Conservation (phyloP, 176 grass and related monocot species). For the Zoysia japonica region DNA sequence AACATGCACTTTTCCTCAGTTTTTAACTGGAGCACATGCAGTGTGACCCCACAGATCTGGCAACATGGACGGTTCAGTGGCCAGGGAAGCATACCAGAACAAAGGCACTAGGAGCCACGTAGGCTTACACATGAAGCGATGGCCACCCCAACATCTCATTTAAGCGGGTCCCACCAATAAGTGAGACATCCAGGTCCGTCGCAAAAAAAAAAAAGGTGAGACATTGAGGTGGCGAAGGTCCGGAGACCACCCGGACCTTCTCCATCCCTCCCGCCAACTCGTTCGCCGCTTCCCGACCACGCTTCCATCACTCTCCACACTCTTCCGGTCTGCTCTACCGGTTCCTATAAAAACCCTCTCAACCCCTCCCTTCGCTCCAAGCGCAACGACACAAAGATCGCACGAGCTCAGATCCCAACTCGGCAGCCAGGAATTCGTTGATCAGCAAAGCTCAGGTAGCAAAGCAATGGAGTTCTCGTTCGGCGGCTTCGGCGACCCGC, state of each 20-base stretch:
- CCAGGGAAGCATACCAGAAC: too few species aligned
- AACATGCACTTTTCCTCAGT: too few species aligned
- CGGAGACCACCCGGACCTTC: conserved; percentile 41
- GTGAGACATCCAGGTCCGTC: too few species aligned
- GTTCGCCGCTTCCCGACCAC: not conserved
- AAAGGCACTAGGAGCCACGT: too few species aligned
- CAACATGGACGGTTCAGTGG: too few species aligned
- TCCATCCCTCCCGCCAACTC: conserved; percentile 12
- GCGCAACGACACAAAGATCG: not conserved
- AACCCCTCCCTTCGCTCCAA: not conserved
- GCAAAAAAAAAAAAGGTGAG: not conserved
- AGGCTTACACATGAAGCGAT: too few species aligned
- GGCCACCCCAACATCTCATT: too few species aligned
- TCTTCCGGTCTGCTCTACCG: not conserved
- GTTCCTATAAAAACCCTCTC: conserved; percentile 7
- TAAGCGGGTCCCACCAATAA: too few species aligned
- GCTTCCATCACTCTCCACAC: conserved; percentile 21
- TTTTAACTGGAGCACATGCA: too few species aligned
- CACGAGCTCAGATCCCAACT: not conserved
- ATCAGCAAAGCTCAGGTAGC: not conserved
- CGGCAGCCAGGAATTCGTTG: not conserved
- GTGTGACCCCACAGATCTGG: too few species aligned
- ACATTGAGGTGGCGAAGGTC: not conserved
- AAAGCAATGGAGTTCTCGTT: conserved; percentile 15
- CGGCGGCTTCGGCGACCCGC: conserved; percentile 38